Evolutionary conservation across 169 alveolate genomes (phyloP).

Genomic region (Theileria luwenshuni): DNA sequence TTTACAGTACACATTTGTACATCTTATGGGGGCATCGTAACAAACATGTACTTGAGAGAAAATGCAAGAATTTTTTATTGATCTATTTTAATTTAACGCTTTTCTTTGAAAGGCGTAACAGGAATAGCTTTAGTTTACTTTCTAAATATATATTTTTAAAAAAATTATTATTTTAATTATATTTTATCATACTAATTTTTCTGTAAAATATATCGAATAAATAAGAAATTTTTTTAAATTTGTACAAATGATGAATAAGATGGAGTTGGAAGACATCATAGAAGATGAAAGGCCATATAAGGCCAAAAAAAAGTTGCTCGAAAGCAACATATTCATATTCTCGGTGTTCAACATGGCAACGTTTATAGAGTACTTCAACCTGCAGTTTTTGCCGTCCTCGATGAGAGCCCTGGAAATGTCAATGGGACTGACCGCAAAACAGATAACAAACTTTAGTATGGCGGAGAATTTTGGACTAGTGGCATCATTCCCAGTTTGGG

Average conservation of each 20-base stretch:
- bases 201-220: not conserved
- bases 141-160: no score
- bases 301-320: not conserved
- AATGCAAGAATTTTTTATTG: no score
- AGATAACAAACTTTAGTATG: conserved; percentile 80
- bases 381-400: conserved; percentile 86
- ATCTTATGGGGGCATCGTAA: not conserved
- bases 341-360: conserved; percentile 84
- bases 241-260: not conserved
- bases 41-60: not conserved
- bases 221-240: not conserved
- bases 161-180: no score
- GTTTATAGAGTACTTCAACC: conserved; percentile 88
- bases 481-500: conserved; percentile 88
- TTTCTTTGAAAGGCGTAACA: not conserved
- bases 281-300: not conserved
- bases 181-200: not conserved
- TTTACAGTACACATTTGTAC: not conserved
- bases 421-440: conserved; percentile 81
- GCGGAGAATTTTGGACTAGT: conserved; percentile 85
- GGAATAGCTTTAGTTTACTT: not conserved
- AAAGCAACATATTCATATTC: not conserved
- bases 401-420: conserved; percentile 88
- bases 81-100: not conserved
- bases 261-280: not conserved